phyloP scores from a whole-genome alignment of 805 yeast genomes.

The Kuraishia capsulata region DNA sequence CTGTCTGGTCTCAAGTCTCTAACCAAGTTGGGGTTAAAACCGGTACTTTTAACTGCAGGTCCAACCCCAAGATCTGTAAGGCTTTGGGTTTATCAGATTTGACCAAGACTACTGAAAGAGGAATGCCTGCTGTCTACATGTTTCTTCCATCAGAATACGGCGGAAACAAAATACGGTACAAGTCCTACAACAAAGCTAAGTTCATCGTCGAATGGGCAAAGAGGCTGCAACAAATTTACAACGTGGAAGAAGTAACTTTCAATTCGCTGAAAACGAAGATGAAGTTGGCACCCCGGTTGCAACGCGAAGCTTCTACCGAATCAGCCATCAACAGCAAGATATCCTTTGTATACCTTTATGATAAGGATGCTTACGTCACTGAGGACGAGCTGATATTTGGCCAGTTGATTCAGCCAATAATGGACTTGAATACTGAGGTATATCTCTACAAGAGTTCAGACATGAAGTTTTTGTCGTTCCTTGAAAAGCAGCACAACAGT shows the following conservation, averaged over 20 bases:
- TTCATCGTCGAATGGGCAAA: slow-evolving; percentile 33
- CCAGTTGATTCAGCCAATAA: slow-evolving; percentile 49
- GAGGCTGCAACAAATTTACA: slow-evolving; percentile 37
- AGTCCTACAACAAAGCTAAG: slow-evolving; percentile 12
- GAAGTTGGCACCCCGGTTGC: slow-evolving; percentile 8
- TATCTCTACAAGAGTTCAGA: slow-evolving; percentile 46
- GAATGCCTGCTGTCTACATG: slow-evolving; percentile 16
- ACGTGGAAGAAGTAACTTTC: slow-evolving; percentile 22
- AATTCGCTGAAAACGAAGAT: slow-evolving; percentile 13
- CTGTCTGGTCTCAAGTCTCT: slow-evolving; percentile 49
- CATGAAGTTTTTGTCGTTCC: slow-evolving; percentile 24
- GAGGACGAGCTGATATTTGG: slow-evolving; percentile 61
- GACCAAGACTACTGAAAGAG: slow-evolving; percentile 5
- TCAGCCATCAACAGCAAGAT: slow-evolving; percentile 29
- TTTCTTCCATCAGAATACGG: slow-evolving; percentile 45
- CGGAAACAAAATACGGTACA: slow-evolving; percentile 38
- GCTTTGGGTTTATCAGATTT: slow-evolving; percentile 35
- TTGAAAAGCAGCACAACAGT: slow-evolving; percentile 24
- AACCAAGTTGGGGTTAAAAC: slow-evolving; percentile 35
- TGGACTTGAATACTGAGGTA: slow-evolving; percentile 46
- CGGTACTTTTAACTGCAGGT: slow-evolving; percentile 54
- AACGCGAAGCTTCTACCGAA: slow-evolving; percentile 11
- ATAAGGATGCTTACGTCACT: slow-evolving; percentile 35
- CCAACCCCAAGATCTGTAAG: slow-evolving; percentile 40
- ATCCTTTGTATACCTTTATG: slow-evolving; percentile 46